Base-by-base conservation (phyloP, 305 asterid genomes). In the Fraxinus dipetala region DNA sequence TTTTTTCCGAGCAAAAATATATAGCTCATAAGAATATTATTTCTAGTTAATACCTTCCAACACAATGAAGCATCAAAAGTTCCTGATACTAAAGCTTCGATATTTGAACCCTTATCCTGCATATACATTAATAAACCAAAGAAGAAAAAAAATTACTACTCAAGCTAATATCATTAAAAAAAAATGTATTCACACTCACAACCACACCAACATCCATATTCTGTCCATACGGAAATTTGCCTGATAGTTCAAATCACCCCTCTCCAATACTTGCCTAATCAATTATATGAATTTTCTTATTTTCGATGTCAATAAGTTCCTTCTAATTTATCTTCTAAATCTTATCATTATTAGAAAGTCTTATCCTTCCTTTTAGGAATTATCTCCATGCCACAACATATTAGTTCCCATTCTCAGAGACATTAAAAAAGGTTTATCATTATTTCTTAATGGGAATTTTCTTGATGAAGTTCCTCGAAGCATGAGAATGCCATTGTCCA, bases 101-200 rank as follows among this genome's bases (percentile, higher is more conserved):
- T 74, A 70, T 82, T 83, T 34, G 94, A 91, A 84, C 94, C 93
- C 48, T 84, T 83, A 14, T 86, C 92, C 97, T 92, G 86, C 65
- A 85, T 61, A 85, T 18, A 16, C 65, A 56, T 56, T 18, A 54
- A 54, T 54, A 54, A n/a, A 22, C 13, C 24, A 54, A 13, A 4
- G 2, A 48, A 51, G 5, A 16, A 51, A 51, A 51, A 43, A 45
- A 56, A 18, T 1, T 1, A 56, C 67, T 6, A 22, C 67, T 56
- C 28, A 18, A 56, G 28, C 67, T 18, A 56, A 56, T 56, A 26
- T 26, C 28, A n/a, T 18, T 51, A 16, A 18, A 20, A 54, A 48
- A 54, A 5, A 4, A 51, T 54, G 63, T 5, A 54, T 54, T 54
- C 63, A 16, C 59, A 35, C 40, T 35, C 10, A 35, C 40, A 35